Evolutionary conservation across 2,329 filamentous ascomycete species (phyloP).

Genomic region (Cladosporium oxysporum): DNA sequence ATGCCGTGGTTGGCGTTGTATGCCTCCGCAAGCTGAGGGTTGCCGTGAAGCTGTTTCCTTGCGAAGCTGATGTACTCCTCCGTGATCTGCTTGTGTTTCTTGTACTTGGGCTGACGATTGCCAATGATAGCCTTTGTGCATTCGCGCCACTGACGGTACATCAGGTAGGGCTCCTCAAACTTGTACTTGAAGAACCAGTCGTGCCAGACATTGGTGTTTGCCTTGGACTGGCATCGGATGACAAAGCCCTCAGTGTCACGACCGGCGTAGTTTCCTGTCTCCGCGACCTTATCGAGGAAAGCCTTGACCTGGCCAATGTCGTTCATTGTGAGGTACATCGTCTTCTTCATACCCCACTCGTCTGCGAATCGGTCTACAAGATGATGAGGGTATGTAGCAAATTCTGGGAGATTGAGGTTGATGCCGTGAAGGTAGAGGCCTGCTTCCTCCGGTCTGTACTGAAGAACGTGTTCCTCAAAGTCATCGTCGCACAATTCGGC

Average conservation of each 20-base stretch:
- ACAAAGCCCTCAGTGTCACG: conserved; percentile 97
- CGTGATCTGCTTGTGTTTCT: conserved; percentile 87
- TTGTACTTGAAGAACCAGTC: conserved; percentile 99
- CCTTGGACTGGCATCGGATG: conserved; percentile 75
- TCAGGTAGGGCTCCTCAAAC: conserved; percentile 96
- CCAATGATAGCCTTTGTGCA: conserved; percentile 87
- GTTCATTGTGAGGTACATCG: conserved; percentile 75
- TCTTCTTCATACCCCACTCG: conserved; percentile 91
- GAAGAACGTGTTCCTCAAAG: conserved; percentile 96
- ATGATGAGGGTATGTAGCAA: conserved; percentile 79
- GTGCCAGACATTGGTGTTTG: conserved; percentile 54
- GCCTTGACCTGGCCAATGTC: conserved; percentile 71
- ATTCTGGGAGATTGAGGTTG: conserved; percentile 91
- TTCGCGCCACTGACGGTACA: conserved; percentile 99
- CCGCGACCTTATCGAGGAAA: conserved; percentile 82
- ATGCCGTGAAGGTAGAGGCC: conserved; percentile 95
- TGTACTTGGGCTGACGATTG: conserved; percentile 72
- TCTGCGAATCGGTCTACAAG: conserved; percentile 89
- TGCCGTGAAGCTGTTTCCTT: conserved; percentile 67
- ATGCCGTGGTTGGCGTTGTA: conserved; percentile 94
- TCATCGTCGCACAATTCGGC: conserved; percentile 94
- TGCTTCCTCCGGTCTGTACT: conserved; percentile 78
- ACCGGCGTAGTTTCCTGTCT: conserved; percentile 86
- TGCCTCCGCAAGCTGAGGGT: conserved; percentile 66
- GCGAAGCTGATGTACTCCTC: conserved; percentile 88